These are phyloP conservation scores for Dryas drummondii DNA, from an alignment of 306 rosid species.

Conservation along the genomic window DNA sequence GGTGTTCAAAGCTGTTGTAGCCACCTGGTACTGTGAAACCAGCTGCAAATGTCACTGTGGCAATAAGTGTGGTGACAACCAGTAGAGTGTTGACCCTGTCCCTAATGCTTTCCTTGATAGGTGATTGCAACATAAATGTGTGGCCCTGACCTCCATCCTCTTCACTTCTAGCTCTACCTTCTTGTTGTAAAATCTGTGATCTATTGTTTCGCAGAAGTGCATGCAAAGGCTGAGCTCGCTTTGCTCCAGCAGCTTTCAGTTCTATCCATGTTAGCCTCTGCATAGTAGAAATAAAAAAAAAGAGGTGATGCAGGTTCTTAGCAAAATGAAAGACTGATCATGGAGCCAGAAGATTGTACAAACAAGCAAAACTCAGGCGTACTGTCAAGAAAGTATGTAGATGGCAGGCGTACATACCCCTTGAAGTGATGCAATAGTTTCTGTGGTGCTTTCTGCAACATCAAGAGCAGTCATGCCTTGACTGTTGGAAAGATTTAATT, in stretches of 20 bases:
- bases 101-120: background rate
- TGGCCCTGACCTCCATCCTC: background rate
- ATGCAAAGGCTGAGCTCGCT: conserved; percentile 1
- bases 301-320: too few species aligned
- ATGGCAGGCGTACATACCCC: background rate
- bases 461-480: background rate
- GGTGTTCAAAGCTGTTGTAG: background rate
- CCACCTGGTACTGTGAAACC: background rate
- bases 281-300: background rate
- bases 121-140: background rate
- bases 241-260: conserved; percentile 12
- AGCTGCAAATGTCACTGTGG: background rate
- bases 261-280: conserved; percentile 9
- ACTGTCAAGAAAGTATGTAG: too few species aligned
- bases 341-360: too few species aligned
- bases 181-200: background rate
- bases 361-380: too few species aligned
- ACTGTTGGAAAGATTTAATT: background rate
- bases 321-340: too few species aligned
- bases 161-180: background rate
- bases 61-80: background rate
- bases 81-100: background rate
- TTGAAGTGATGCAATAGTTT: background rate
- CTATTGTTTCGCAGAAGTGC: background rate
- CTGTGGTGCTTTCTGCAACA: background rate